phyloP scores from a whole-genome alignment of 164 flowering plant genomes.

The Paratinospora sagittata region DNA sequence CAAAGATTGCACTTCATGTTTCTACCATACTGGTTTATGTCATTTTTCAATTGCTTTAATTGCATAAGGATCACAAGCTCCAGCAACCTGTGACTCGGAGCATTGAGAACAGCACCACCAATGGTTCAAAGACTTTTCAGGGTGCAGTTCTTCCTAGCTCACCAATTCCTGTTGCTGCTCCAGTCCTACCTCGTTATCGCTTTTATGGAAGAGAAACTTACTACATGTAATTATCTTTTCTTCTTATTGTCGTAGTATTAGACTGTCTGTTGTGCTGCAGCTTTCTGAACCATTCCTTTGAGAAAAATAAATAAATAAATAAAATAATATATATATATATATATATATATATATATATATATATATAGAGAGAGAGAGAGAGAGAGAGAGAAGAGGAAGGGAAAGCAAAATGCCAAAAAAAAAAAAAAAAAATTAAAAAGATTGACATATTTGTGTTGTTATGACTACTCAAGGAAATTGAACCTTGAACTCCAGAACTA shows the following conservation, averaged over 20 bases:
- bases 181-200: slow-evolving; percentile 19
- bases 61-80: slow-evolving; percentile 14
- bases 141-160: slow-evolving; percentile 22
- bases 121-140: slow-evolving; percentile 7
- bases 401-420: not conserved
- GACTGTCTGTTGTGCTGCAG: not conserved
- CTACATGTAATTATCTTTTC: slow-evolving; percentile 35
- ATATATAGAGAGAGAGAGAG: too few species aligned
- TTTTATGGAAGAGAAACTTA: slow-evolving; percentile 36
- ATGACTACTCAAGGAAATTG: too few species aligned
- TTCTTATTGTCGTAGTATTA: not conserved
- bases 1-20: not conserved
- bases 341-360: too few species aligned
- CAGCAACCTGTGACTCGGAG: slow-evolving; percentile 10
- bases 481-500: too few species aligned
- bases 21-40: not conserved
- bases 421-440: too few species aligned
- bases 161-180: slow-evolving; percentile 39
- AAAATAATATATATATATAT: too few species aligned
- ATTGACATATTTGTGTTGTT: too few species aligned
- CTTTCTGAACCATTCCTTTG: too few species aligned
- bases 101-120: slow-evolving; percentile 10
- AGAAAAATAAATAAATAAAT: too few species aligned
- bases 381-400: not conserved
- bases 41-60: not conserved